Conservation (phyloP, 2,329 filamentous ascomycete species). For the Xylaria sp. region DNA sequence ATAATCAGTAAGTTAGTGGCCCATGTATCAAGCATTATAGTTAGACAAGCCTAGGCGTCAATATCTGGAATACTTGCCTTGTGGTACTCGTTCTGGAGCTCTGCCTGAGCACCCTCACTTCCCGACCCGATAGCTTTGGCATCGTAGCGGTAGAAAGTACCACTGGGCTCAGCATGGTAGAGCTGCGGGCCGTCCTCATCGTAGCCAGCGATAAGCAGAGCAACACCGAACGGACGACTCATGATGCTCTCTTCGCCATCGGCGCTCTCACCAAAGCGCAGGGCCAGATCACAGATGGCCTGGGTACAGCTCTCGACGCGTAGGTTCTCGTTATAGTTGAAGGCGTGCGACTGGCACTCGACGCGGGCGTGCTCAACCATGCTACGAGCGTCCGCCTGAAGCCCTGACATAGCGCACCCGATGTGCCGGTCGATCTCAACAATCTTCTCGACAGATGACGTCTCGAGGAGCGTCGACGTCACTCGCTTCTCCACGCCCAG, state of each 20-base stretch:
- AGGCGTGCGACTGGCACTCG: slow-evolving; percentile 95
- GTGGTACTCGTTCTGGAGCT: slow-evolving; percentile 98
- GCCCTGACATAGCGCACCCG: slow-evolving; percentile 96
- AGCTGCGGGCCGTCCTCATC: slow-evolving; percentile 97
- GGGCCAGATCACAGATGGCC: slow-evolving; percentile 95
- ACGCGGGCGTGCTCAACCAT: slow-evolving; percentile 99
- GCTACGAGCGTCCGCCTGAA: slow-evolving; percentile 96
- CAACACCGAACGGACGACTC: slow-evolving; percentile 96
- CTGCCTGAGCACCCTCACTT: slow-evolving; percentile 95
- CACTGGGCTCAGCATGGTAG: slow-evolving; percentile 97
- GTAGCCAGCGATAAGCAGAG: slow-evolving; percentile 93
- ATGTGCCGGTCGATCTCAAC: slow-evolving; percentile 99
- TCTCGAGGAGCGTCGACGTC: slow-evolving; percentile 95
- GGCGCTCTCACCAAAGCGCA: slow-evolving; percentile 96
- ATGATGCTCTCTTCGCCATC: slow-evolving; percentile 99
- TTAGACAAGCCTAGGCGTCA: not conserved
- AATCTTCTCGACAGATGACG: slow-evolving; percentile 98
- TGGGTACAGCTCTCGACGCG: slow-evolving; percentile 98
- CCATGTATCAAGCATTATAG: not conserved
- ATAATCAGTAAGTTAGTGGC: slow-evolving; percentile 13
- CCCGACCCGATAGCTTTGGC: slow-evolving; percentile 98
- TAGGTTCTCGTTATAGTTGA: slow-evolving; percentile 97
- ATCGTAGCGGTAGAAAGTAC: slow-evolving; percentile 99
- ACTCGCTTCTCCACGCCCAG: slow-evolving; percentile 99
- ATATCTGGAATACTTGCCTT: slow-evolving; percentile 64